Percentiles rank a stretch among this genome's conserved stretches.
Conservation (phyloP, 164 flowering plant genomes). For the Tetracentron sinense region DNA sequence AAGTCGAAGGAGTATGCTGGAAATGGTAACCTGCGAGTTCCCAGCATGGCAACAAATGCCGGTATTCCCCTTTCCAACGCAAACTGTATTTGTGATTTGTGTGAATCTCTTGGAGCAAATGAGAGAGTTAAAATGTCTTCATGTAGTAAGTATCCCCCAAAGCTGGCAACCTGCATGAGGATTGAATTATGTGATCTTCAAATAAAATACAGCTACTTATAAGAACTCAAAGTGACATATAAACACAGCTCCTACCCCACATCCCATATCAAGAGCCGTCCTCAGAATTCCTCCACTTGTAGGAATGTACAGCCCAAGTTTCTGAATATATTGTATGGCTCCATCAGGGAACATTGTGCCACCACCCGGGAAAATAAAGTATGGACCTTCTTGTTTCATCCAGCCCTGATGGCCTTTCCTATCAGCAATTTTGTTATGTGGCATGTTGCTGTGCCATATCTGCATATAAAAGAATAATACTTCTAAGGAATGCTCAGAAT, state of each 20-base stretch:
- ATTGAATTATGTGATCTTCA: neutral
- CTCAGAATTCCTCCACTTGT: conserved; percentile 62
- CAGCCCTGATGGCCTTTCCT: conserved; percentile 99
- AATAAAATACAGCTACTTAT: conserved; percentile 4
- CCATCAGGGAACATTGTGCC: conserved; percentile 99
- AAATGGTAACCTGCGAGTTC: conserved; percentile 89
- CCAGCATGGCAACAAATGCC: conserved; percentile 98
- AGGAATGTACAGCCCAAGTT: conserved; percentile 85
- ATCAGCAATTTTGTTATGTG: conserved; percentile 88
- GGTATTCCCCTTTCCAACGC: conserved; percentile 95
- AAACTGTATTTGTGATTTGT: conserved; percentile 92
- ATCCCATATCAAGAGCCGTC: conserved; percentile 99
- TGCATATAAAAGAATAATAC: conserved; percentile 26
- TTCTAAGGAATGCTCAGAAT: neutral
- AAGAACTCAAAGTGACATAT: conserved; percentile 3
- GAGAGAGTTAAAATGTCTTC: conserved; percentile 80
- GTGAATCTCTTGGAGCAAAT: conserved; percentile 99
- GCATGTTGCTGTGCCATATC: conserved; percentile 99
- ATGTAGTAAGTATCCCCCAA: conserved; percentile 76
- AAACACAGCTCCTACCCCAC: conserved; percentile 68
- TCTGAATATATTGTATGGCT: conserved; percentile 79
- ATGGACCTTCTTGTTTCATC: conserved; percentile 87
- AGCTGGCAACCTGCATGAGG: conserved; percentile 84
- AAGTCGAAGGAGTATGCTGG: conserved; percentile 88
- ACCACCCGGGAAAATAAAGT: conserved; percentile 96